Base-by-base conservation (phyloP, 192 early-diverging fungal species). In the Backusella luteola region DNA sequence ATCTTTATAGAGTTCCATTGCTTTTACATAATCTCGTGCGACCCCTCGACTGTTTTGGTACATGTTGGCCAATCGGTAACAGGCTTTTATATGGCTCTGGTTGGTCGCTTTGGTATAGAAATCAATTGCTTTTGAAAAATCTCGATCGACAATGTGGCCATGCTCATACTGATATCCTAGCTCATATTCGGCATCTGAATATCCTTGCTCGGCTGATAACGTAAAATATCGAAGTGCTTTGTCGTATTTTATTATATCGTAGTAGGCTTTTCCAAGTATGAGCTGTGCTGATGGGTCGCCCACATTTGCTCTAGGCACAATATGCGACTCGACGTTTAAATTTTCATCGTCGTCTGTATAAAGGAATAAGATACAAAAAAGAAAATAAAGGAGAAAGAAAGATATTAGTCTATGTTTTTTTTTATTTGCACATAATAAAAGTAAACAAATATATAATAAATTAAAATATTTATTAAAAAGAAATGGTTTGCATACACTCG, bases 81-180 rank as follows among this genome's bases (percentile, higher is more conserved):
- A 80, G n/a, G 87, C 88, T 17, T 84, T 84, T 11, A 85, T 85
- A 52, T 87, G 82, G 23, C 83, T 84, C 42, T 88, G 81, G 36
- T 83, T 83, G 1, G 85, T 86, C 7, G 89, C 86, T 69, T 84
- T 84, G 6, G 72, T 73, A 36, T 90, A 90, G 84, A 85, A 85
- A 76, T 83, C 74, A 66, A 96, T 87, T 21, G 94, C 94, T 53
- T 84, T 80, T 14, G 66, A 73, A 15, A 87, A 85, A 80, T 94
- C 88, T 80, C 91, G 88, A 39, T 88, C 88, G 17, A 85, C 81
- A 14, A 90, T 93, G 66, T 89, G 87, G 7, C 85, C 93, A 71
- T 94, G 90, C 36, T 91, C 91, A 77, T 92, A 96, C 66, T 93
- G 94, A 74, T 89, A 92, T 6, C 93, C 94, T 32, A 95, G 80